Evolutionary conservation across 2,329 filamentous ascomycete genomes (phyloP).

Genomic region (Gliomastix tumulicola): DNA sequence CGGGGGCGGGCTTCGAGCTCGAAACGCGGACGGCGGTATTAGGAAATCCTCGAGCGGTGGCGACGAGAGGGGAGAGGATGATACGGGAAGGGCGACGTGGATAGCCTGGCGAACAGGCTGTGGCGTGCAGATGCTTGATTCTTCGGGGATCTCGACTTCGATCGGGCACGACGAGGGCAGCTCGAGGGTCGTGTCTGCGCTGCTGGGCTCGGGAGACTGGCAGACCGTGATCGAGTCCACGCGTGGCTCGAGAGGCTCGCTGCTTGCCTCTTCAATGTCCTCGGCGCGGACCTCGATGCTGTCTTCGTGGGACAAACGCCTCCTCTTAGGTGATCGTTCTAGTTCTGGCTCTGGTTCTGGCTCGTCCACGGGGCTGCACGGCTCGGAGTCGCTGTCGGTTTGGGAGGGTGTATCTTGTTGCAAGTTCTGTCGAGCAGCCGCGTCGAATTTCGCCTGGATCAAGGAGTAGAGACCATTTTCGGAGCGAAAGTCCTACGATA

Average conservation of each 20-base stretch:
- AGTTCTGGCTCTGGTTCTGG: no score
- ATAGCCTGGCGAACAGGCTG: no score
- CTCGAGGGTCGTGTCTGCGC: no score
- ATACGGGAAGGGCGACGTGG: no score
- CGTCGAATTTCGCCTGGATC: constrained; percentile 61
- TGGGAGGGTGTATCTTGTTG: constrained; percentile 11
- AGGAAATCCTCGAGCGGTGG: constrained; percentile 23
- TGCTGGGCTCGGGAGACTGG: no score
- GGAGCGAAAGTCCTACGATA: constrained; percentile 60
- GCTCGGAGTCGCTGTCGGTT: constrained; percentile 9
- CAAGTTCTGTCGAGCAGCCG: constrained; percentile 30
- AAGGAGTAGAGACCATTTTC: constrained; percentile 67
- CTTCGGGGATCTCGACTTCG: no score
- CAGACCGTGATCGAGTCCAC: no score
- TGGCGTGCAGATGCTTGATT: no score
- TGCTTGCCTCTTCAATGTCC: no score
- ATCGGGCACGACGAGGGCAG: no score
- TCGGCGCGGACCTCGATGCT: constrained; percentile 1
- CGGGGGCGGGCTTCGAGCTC: background rate
- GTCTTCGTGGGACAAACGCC: constrained; percentile 18
- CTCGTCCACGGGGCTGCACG: no score
- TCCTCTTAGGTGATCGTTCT: constrained; percentile 21
- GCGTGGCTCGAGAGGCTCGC: no score
- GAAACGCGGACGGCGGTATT: constrained; percentile 11
- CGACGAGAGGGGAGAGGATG: constrained; percentile 28